phyloP scores from a whole-genome alignment of 2,329 filamentous ascomycete genomes.

The Raffaelea arxii region DNA sequence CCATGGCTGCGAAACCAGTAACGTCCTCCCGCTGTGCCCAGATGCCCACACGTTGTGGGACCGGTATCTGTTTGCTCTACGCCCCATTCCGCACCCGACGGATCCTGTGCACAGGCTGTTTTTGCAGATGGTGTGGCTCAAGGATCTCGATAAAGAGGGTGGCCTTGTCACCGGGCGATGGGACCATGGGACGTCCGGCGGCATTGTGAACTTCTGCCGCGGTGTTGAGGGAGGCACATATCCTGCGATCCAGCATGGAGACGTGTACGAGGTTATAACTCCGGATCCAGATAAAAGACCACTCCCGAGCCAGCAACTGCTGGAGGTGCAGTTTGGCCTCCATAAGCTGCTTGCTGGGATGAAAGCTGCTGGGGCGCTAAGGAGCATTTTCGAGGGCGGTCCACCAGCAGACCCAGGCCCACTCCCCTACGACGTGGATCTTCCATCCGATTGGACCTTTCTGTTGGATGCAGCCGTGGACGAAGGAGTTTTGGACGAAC shows the following conservation, averaged over 20 bases:
- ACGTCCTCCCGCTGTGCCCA: slow-evolving; percentile 4
- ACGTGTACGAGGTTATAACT: slow-evolving; percentile 5
- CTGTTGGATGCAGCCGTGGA: slow-evolving; percentile 5
- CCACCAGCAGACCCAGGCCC: not conserved
- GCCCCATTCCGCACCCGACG: slow-evolving; percentile 1
- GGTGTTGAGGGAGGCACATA: not conserved
- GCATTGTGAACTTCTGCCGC: slow-evolving; percentile 5
- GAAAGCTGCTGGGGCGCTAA: not conserved
- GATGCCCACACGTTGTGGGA: slow-evolving; percentile 3
- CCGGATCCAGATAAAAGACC: not conserved
- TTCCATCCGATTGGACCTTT: not conserved
- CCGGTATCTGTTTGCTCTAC: not conserved
- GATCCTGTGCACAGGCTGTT: not conserved
- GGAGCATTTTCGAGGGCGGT: slow-evolving; percentile 1
- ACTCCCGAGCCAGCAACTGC: not conserved
- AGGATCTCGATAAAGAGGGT: not conserved
- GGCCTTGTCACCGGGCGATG: not conserved
- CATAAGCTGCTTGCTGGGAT: slow-evolving; percentile 5
- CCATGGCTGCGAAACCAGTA: not conserved
- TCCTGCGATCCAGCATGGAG: slow-evolving; percentile 2
- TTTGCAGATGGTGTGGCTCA: slow-evolving; percentile 6
- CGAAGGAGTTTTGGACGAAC: not conserved
- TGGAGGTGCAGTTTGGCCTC: slow-evolving; percentile 6
- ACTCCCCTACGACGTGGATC: not conserved
- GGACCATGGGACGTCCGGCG: not conserved